phyloP scores from a whole-genome alignment of 2,329 filamentous ascomycete genomes.

The Hypoxylon sp. region DNA sequence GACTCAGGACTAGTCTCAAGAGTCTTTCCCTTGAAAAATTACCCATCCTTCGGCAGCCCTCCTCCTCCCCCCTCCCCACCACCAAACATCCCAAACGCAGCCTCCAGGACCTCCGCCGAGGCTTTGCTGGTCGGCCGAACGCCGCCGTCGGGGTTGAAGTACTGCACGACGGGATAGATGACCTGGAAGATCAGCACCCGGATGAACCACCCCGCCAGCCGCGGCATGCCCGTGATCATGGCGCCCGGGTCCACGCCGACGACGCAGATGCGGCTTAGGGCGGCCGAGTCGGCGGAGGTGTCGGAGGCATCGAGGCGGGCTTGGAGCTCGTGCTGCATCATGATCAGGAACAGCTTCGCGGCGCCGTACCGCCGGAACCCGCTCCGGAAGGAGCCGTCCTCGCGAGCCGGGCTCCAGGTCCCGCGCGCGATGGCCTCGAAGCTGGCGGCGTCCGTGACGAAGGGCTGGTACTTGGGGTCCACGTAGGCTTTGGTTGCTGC shows the following conservation, averaged over 20 bases:
- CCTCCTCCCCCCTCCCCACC: background rate
- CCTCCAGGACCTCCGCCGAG: background rate
- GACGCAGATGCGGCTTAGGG: background rate
- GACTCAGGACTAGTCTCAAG: conserved; percentile 21
- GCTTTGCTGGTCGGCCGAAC: background rate
- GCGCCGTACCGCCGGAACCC: background rate
- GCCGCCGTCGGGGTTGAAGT: background rate
- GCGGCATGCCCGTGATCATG: background rate
- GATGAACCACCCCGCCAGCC: background rate
- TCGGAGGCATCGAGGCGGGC: background rate
- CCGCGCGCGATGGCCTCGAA: conserved; percentile 1
- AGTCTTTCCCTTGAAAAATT: conserved; percentile 14
- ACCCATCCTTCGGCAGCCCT: conserved; percentile 7
- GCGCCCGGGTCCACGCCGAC: background rate
- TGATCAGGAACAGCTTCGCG: background rate
- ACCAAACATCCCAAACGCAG: background rate
- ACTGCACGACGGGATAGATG: background rate
- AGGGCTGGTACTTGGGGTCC: background rate
- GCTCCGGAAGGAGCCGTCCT: background rate
- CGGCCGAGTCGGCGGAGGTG: no score
- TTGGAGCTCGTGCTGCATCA: conserved; percentile 2
- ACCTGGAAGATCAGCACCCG: background rate
- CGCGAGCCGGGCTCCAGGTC: background rate
- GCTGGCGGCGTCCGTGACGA: background rate
- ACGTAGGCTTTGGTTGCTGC: background rate